Conservation (phyloP, 148 eudicot genomes). For the Rhododendron henanense region DNA sequence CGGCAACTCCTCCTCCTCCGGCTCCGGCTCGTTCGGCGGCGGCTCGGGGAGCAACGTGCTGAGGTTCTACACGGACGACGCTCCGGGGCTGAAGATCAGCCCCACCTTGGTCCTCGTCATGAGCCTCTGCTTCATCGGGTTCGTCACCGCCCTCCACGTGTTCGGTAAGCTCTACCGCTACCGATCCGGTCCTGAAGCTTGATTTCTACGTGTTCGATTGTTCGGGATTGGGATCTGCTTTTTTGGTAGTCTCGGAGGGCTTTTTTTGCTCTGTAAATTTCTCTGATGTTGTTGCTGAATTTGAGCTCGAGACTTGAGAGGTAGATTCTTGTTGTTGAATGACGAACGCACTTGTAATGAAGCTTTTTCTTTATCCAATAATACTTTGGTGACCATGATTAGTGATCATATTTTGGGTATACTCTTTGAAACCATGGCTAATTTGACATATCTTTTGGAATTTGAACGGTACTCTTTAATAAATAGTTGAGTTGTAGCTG, state of each 20-base stretch:
- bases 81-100: slow-evolving; percentile 60
- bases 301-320: not conserved
- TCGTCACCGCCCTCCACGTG: slow-evolving; percentile 64
- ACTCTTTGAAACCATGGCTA: not conserved
- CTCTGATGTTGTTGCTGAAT: not conserved
- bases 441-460: not conserved
- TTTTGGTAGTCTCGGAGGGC: not conserved
- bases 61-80: slow-evolving; percentile 69
- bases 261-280: slow-evolving; percentile 4
- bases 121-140: slow-evolving; percentile 64
- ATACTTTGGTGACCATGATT: not conserved
- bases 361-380: not conserved
- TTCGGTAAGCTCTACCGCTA: slow-evolving; percentile 58
- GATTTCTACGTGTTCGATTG: not conserved
- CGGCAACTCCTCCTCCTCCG: not conserved
- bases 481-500: not conserved
- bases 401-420: not conserved
- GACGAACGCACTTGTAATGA: not conserved
- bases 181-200: slow-evolving; percentile 31
- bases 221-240: not conserved
- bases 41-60: slow-evolving; percentile 40
- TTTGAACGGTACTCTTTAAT: not conserved
- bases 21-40: not conserved
- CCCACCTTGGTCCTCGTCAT: slow-evolving; percentile 64
- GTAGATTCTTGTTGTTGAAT: not conserved